A percentile compares a stretch with the other conserved stretches of the same genome.
These are phyloP conservation scores for Geopyxis carbonaria DNA, from an alignment of 495 filamentous ascomycete species.

Conservation along the genomic window DNA sequence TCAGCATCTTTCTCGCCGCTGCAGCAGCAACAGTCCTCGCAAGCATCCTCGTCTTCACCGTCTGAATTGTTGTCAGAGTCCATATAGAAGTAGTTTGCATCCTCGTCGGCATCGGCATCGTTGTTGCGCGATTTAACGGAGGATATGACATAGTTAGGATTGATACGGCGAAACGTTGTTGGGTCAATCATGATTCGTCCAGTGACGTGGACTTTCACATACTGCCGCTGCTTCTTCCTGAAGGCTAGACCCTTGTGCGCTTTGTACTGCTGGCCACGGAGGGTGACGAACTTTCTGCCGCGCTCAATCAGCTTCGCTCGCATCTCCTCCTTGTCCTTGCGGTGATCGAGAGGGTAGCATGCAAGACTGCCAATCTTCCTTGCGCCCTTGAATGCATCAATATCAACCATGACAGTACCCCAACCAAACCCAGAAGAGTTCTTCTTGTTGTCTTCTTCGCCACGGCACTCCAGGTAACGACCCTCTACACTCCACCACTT, in stretches of 20 bases:
- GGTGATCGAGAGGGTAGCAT: constrained; percentile 68
- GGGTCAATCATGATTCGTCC: constrained; percentile 86
- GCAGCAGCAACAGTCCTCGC: constrained; percentile 2
- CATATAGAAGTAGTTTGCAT: constrained; percentile 30
- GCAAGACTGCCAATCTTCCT: constrained; percentile 63
- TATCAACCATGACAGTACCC: constrained; percentile 52
- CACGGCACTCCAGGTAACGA: constrained; percentile 31
- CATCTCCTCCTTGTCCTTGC: constrained; percentile 53
- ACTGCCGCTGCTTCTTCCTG: constrained; percentile 59
- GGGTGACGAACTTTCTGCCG: constrained; percentile 64
- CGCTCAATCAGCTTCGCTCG: constrained; percentile 49
- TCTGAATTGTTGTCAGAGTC: constrained; percentile 13
- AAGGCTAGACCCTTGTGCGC: constrained; percentile 71
- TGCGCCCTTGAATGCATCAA: constrained; percentile 65
- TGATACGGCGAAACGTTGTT: constrained; percentile 67
- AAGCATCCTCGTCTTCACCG: constrained; percentile 9
- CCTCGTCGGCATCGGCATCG: constrained; percentile 44
- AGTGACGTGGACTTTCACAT: constrained; percentile 68
- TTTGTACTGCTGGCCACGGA: constrained; percentile 73
- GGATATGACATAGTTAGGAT: constrained; percentile 75
- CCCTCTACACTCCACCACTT: constrained; percentile 72
- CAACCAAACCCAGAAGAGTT: constrained; percentile 29
- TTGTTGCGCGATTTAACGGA: constrained; percentile 60
- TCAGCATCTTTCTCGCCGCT: constrained; percentile 20
- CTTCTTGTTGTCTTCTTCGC: background rate